Base-by-base conservation (phyloP, 1,284 basidiomycete species). In the Pseudozyma sp. region DNA sequence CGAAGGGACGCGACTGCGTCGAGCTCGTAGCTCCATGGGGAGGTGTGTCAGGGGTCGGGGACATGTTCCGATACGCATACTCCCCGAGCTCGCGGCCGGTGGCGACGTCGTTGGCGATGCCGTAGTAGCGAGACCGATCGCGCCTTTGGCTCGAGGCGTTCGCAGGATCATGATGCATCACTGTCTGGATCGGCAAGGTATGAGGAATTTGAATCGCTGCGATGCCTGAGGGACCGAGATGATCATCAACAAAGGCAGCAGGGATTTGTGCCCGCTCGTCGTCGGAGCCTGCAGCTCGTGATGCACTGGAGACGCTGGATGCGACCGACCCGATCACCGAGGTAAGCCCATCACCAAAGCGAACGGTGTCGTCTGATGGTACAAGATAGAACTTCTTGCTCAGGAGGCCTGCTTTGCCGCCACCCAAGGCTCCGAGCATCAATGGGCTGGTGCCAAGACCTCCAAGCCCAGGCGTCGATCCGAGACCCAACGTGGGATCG, bases 261-360 rank as follows among this genome's bases (percentile, higher is more conserved):
- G 52, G 13, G 5, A 44, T 17, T 7, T 49, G 40, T 4, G n/a
- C 49, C 19, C 54, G 53, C 34, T 52, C 58, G 33, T 66, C 56
- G 10, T 59, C 56, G 3, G 56, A 54, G 30, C 42, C 42, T 2
- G 48, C 14, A 16, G 31, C 49, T 31, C 64, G 60, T 30, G 47
- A 29, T n/a, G 60, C 14, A 4, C n/a, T 44, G 7, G 59, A 43
- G 6, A 44, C n/a, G 9, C 54, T 52, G 8, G 40, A 14, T 4
- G 58, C 40, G n/a, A 52, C 31, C 14, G 48, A 49, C 8, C 71
- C 75, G 30, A 75, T 44, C n/a, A 81, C 60, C 7, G 73, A 89
- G 86, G 46, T 89, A 80, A 16, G 87, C 52, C 86, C 88, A 68
- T 93, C 93, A 9, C 94, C 94, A 47, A 94, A 88, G 17, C 93